These are phyloP conservation scores for Marchantia polymorpha DNA, from an alignment of 225 moss, liverwort and hornwort species.

Conservation along the genomic window DNA sequence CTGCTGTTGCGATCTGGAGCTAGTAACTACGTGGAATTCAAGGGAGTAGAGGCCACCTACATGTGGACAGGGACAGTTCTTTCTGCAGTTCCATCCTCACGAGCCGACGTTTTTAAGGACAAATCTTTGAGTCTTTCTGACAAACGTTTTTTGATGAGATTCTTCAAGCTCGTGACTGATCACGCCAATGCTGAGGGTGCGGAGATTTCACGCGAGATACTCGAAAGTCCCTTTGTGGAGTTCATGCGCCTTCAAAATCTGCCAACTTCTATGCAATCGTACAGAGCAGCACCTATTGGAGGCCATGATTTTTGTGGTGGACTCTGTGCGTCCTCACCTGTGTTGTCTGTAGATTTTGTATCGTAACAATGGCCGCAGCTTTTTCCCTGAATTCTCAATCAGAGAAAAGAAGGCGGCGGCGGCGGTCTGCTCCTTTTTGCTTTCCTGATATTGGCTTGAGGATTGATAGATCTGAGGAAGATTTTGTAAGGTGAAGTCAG, in stretches of 20 bases:
- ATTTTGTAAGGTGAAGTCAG: neutral
- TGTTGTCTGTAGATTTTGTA: slow-evolving; percentile 15
- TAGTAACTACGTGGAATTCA: slow-evolving; percentile 87
- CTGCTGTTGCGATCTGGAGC: slow-evolving; percentile 70
- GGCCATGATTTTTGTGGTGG: slow-evolving; percentile 46
- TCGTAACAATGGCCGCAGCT: neutral
- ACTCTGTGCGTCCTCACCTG: slow-evolving; percentile 39
- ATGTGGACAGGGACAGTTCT: slow-evolving; percentile 75
- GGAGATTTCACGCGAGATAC: slow-evolving; percentile 54
- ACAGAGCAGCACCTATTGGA: slow-evolving; percentile 46
- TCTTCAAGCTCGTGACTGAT: slow-evolving; percentile 89
- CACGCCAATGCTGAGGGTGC: slow-evolving; percentile 48
- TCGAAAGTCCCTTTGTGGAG: slow-evolving; percentile 73
- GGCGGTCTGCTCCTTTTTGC: neutral
- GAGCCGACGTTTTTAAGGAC: slow-evolving; percentile 89
- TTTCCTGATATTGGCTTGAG: neutral
- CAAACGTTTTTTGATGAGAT: slow-evolving; percentile 92
- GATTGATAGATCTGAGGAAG: neutral
- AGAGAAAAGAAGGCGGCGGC: neutral
- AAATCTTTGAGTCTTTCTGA: slow-evolving; percentile 77
- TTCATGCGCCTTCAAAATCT: slow-evolving; percentile 74
- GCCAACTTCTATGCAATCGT: slow-evolving; percentile 84
- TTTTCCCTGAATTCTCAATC: neutral
- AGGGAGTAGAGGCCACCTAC: slow-evolving; percentile 84
- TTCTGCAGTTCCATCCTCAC: slow-evolving; percentile 80